Evolutionary conservation across 192 early-diverging fungal genomes (phyloP), one percentile per base, ranked within the genome.

Genomic region (Backusella circina): DNA sequence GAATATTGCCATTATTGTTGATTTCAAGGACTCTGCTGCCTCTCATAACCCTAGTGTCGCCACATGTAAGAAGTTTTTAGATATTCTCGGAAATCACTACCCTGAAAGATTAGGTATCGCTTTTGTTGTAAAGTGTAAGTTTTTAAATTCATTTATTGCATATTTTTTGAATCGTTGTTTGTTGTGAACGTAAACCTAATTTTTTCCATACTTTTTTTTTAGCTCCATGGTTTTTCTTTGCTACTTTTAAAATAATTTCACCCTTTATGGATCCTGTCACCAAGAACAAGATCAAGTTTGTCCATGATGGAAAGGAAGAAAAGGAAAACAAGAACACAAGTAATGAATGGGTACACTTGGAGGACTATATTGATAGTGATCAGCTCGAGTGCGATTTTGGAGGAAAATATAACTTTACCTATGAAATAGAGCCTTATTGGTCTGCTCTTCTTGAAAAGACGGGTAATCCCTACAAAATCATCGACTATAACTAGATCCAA

Each of bases 241-340:
- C 87, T 10, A 93, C 95, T 74, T 95, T 93, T 79, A 93, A 88
- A 79, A 61, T 95, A 21, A 87, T 98, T 28, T 90, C 91, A 47
- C 94, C 95, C 10, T 97, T 96, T 74, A 89, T 98, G 71, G 95
- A 98, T 80, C 95, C 95, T 5, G 90, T 97, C 61, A 98, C 96
- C 30, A 89, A 89, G 51, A 79, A 81, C 10, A 98, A 98, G 80
- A 91, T 98, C 72, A 89, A 94, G 31, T 95, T 98, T 82, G 90
- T 93, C 21, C 82, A 93, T 69, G 85, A 90, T 38, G 79, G 78
- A 30, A 75, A 67, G 0, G 54, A 38, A 12, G 74, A 82, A 21
- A 44, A 44, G 36, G 64, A 41, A 13, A 65, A 30, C 18, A 78
- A 44, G 23, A 47, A 44, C 33, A 71, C 41, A 2, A 68, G 41